A percentile compares a stretch with the other conserved stretches of the same genome.
These are phyloP conservation scores for Protomyces macrosporus DNA, from an alignment of 1,139 yeast species.

Conservation along the genomic window DNA sequence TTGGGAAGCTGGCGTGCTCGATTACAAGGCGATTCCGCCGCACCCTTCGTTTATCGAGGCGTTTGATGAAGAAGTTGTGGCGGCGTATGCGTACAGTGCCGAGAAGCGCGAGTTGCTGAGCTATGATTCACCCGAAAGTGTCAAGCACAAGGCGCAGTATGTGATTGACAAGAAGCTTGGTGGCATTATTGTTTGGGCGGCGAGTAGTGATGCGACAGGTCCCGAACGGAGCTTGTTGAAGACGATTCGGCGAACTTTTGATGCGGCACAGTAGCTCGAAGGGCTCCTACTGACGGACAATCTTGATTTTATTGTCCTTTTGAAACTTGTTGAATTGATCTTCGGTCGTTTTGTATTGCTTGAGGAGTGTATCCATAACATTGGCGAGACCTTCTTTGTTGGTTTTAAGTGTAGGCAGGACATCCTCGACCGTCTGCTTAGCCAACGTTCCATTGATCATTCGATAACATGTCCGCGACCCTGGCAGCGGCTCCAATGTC, in stretches of 20 bases:
- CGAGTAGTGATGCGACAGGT: constrained; percentile 57
- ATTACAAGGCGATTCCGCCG: constrained; percentile 51
- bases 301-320: constrained; percentile 43
- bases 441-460: constrained; percentile 93
- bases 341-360: constrained; percentile 41
- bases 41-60: constrained; percentile 42
- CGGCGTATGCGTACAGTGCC: constrained; percentile 54
- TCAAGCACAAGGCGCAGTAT: constrained; percentile 55
- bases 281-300: constrained; percentile 36
- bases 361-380: constrained; percentile 39
- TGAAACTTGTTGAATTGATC: constrained; percentile 32
- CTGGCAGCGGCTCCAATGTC: constrained; percentile 51
- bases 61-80: constrained; percentile 51
- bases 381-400: constrained; percentile 47
- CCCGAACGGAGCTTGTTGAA: neutral
- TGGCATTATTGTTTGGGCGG: constrained; percentile 95
- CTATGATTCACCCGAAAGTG: constrained; percentile 61
- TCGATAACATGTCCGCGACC: constrained; percentile 72
- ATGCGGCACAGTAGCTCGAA: neutral
- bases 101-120: constrained; percentile 46
- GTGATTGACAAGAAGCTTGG: constrained; percentile 50
- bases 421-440: constrained; percentile 74
- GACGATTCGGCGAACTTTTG: neutral
- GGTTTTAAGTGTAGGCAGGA: constrained; percentile 57
- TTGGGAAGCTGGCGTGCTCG: constrained; percentile 52